phyloP scores from a whole-genome alignment of 2,329 filamentous ascomycete species.

The Fusarium tuaranense region DNA sequence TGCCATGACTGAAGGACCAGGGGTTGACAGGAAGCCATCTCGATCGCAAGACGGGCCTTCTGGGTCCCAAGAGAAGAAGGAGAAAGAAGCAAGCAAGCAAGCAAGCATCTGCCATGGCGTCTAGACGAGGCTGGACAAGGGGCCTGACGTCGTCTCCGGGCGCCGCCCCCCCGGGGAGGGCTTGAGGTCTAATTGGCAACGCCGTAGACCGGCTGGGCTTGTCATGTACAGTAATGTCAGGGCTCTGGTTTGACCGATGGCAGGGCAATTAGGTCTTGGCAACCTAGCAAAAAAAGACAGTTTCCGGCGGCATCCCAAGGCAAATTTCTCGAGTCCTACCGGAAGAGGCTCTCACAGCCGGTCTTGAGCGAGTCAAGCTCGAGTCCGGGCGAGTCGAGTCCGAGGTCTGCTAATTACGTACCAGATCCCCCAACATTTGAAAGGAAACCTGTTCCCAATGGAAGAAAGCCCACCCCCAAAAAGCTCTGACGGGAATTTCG shows the following conservation, averaged over 20 bases:
- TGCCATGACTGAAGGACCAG: conserved; percentile 18
- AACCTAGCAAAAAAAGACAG: conserved; percentile 1
- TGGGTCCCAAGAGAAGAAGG: not conserved
- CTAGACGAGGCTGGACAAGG: conserved; percentile 9
- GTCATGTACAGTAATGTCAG: conserved; percentile 18
- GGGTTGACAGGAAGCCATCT: conserved; percentile 19
- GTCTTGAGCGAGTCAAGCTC: conserved; percentile 27
- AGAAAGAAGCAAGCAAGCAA: not conserved
- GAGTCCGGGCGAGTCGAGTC: conserved; percentile 19
- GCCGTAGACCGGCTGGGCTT: conserved; percentile 4
- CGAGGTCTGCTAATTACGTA: conserved; percentile 36
- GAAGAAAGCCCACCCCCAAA: not conserved
- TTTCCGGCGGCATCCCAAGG: not conserved
- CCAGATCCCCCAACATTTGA: not conserved
- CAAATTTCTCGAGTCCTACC: not conserved
- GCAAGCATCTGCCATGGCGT: not conserved
- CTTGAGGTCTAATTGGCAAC: conserved; percentile 25
- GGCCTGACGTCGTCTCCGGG: not conserved
- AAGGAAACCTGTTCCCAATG: not conserved
- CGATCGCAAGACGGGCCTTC: conserved; percentile 9
- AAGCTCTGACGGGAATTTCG: conserved; percentile 15
- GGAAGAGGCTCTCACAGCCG: conserved; percentile 5
- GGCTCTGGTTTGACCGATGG: conserved; percentile 23
- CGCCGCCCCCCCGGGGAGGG: not conserved
- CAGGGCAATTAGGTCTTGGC: conserved; percentile 26